These are phyloP conservation scores for Rhizomucor pusillus DNA, from an alignment of 371 early-diverging fungal genomes.

Conservation along the genomic window DNA sequence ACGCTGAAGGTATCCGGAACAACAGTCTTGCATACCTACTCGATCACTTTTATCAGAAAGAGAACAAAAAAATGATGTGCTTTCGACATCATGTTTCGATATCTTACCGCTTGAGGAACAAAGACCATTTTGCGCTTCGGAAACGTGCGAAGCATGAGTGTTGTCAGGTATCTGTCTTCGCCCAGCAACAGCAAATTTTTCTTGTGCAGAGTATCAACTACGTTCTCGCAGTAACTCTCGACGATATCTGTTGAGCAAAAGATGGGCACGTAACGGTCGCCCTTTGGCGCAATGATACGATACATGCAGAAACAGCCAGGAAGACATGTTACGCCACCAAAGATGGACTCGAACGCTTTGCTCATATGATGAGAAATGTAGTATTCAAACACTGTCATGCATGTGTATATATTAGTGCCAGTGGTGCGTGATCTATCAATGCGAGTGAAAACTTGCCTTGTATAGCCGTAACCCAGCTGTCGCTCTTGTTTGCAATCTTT, in stretches of 20 bases:
- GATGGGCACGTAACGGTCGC: conserved; percentile 64
- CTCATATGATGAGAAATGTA: conserved; percentile 94
- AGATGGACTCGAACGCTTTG: conserved; percentile 95
- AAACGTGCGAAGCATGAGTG: conserved; percentile 91
- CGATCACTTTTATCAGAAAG: no score
- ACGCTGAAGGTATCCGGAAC: conserved; percentile 90
- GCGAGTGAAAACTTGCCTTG: conserved; percentile 54
- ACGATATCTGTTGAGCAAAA: conserved; percentile 85
- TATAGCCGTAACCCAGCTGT: conserved; percentile 89
- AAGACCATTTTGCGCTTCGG: conserved; percentile 92
- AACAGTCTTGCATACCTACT: conserved; percentile 85
- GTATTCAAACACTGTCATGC: conserved; percentile 90
- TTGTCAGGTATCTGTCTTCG: conserved; percentile 94
- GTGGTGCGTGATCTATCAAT: no score
- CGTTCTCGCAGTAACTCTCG: conserved; percentile 85
- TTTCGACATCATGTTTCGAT: background rate
- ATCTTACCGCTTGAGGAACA: conserved; percentile 78
- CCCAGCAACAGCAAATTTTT: conserved; percentile 94
- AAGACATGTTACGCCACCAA: conserved; percentile 96
- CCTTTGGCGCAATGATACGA: conserved; percentile 81
- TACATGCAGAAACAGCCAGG: conserved; percentile 99
- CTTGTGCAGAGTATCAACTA: conserved; percentile 92
- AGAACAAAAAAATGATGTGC: no score
- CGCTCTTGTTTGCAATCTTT: conserved; percentile 81
- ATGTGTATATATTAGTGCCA: no score